Evolutionary conservation across 2,329 filamentous ascomycete genomes (phyloP), one percentile per base, ranked within the genome.

Genomic region (Penicillium crustosum): DNA sequence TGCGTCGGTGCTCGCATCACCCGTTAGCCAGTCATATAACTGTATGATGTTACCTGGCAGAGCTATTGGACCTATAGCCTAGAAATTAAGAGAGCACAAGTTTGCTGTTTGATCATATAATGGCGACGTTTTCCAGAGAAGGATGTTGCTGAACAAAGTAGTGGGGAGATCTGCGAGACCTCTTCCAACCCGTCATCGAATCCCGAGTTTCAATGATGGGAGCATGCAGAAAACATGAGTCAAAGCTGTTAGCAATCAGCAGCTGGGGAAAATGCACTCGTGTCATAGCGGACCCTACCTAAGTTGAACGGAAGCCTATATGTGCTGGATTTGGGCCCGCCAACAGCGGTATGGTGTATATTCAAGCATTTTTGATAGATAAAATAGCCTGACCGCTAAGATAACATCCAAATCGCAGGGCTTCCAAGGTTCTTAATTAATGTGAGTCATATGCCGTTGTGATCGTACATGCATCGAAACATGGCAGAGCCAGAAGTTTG

Each of bases 11-110:
- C 43, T 61, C 53, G 45, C 53, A 53, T 49, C 9, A 21, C 39
- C 10, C 13, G 17, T 19, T 7, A 36, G 42, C 62, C 65, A 65
- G 50, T 62, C 51, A 35, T 38, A 35, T 15, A 45, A 39, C 58
- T 44, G n/a, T 49, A 49, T 29, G 5, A 45, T 53, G 60, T 65
- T 65, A 66, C 61, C 50, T 62, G 47, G 35, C 58, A 58, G 45
- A 15, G 39, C 31, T 54, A 36, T 50, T 57, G 48, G 47, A 39
- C 48, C 45, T 61, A 51, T 55, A 23, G 17, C 23, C 19, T 49
- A 25, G 10, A 19, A n/a, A 25, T 23, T 50, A n/a, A 39, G 29
- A 51, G 50, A 42, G 49, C 39, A 62, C 59, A 58, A 49, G 53
- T 33, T 23, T 49, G 35, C 23, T 31, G 29, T 44, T 51, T 51